A percentile compares a stretch with the other conserved stretches of the same genome.
These are phyloP conservation scores for Lodderomyces metapsilosis DNA, from an alignment of 1,139 yeast genomes.

Conservation along the genomic window DNA sequence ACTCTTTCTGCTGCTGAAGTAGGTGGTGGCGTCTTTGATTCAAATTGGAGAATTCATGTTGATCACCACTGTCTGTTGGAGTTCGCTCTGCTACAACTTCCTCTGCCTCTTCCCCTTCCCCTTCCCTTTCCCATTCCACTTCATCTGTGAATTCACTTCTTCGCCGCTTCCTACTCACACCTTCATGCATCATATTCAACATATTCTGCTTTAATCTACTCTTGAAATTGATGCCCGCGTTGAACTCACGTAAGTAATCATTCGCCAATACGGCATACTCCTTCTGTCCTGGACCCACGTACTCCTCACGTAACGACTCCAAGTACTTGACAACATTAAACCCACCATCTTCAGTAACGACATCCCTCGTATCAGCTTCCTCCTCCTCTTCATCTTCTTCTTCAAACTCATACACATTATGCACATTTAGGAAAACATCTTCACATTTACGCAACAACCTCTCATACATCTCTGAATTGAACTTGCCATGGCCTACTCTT, in stretches of 20 bases:
- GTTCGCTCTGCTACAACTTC: too few species aligned
- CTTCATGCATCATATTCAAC: slow-evolving; percentile 12
- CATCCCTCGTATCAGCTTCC: slow-evolving; percentile 11
- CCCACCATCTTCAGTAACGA: slow-evolving; percentile 9
- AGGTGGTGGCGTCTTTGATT: neutral
- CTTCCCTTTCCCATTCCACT: neutral
- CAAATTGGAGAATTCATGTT: neutral
- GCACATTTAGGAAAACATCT: slow-evolving; percentile 20
- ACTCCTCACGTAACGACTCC: slow-evolving; percentile 8
- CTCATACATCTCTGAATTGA: slow-evolving; percentile 10
- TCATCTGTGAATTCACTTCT: neutral
- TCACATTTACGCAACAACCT: slow-evolving; percentile 22
- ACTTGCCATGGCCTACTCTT: too few species aligned
- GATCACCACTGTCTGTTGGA: neutral
- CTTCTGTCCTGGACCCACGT: slow-evolving; percentile 5
- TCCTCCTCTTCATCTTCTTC: slow-evolving; percentile 9
- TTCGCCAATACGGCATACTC: slow-evolving; percentile 6
- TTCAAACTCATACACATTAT: slow-evolving; percentile 25
- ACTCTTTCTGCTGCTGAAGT: neutral
- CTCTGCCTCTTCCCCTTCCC: neutral
- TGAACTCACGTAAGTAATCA: slow-evolving; percentile 4
- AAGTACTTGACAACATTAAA: slow-evolving; percentile 21
- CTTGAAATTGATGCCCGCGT: neutral
- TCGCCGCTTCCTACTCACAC: slow-evolving; percentile 1
- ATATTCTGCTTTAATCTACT: slow-evolving; percentile 7